Evolutionary conservation across 2,329 filamentous ascomycete genomes (phyloP).

Genomic region (Cyphellophora attinorum): DNA sequence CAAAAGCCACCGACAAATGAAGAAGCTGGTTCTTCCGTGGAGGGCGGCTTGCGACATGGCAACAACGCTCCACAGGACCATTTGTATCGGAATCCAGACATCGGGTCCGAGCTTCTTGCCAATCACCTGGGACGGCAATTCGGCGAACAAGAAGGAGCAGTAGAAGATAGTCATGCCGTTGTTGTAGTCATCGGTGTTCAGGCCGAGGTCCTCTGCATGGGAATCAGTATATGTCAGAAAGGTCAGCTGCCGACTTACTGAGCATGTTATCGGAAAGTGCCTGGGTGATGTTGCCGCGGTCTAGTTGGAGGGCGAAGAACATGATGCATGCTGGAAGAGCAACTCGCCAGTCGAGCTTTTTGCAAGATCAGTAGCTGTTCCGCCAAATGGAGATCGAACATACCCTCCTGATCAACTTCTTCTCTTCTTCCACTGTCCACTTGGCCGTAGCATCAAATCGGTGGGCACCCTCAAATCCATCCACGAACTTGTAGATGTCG

Average conservation of each 20-base stretch:
- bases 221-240: conserved; percentile 2
- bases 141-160: conserved; percentile 42
- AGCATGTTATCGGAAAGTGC: conserved; percentile 51
- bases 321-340: conserved; percentile 34
- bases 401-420: conserved; percentile 15
- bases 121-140: conserved; percentile 50
- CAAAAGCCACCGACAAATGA: conserved; percentile 30
- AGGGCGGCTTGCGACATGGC: conserved; percentile 36
- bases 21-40: conserved; percentile 29
- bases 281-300: conserved; percentile 40
- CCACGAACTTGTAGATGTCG: conserved; percentile 14
- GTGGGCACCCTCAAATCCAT: conserved; percentile 32
- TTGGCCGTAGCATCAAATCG: conserved; percentile 28
- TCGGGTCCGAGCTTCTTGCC: conserved; percentile 46
- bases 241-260: conserved; percentile 1
- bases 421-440: conserved; percentile 19
- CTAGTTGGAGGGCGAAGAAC: conserved; percentile 49
- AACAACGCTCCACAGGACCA: conserved; percentile 42
- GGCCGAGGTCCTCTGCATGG: conserved; percentile 28
- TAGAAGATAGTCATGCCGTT: conserved; percentile 48
- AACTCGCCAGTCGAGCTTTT: conserved; percentile 19
- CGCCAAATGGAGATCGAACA: conserved; percentile 18
- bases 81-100: conserved; percentile 45
- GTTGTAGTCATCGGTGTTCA: conserved; percentile 39
- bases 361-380: conserved; percentile 10